Evolutionary conservation across 768 basidiomycete genomes (phyloP), one percentile per base, ranked within the genome.

Genomic region (Tricholoma sp.): DNA sequence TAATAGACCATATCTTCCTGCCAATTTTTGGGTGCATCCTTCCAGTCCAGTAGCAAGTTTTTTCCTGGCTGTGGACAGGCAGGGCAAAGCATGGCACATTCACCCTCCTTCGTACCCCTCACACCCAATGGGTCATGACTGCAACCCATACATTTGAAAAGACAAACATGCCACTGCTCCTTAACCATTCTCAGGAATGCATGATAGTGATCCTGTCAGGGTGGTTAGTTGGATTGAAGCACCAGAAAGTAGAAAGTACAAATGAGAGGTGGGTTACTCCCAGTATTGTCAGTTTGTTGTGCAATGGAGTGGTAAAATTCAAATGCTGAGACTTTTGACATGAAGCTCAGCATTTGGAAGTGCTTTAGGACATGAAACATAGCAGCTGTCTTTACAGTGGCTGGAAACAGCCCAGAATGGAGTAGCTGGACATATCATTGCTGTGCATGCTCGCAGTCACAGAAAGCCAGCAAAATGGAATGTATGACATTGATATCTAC

Each of bases 71-170:
- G 64, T 6, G 68, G 68, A 70, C 55, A 2, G 65, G 70, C 70
- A 1, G 69, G 70, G 47, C 73, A 76, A 1, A 59, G 45, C 1
- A 74, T 54, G 0, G 68, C 69, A 15, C 66, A 60, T 56, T 68
- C 64, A 0, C 72, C 72, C 12, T 53, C 51, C 32, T 52, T 28
- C 0, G 70, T 71, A 3, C 37, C 58, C 2, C 17, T 10, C 0
- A 58, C 57, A 1, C 65, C 63, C 45, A 49, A 54, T 47, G 60
- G 59, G 57, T 66, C 59, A 59, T 71, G 65, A 39, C 67, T 61
- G 48, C 68, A 39, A 28, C 69, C 62, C 50, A 60, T 54, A 9
- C 68, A 59, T 57, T 68, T 57, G 57, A 70, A 53, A 57, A 64
- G 58, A 42, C 60, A 55, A 0, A 72, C 20, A 52, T 70, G 65